Percentiles rank a stretch among this genome's conserved stretches.
phyloP scores from a whole-genome alignment of 2,329 filamentous ascomycete genomes.

The Daldinia sp. region DNA sequence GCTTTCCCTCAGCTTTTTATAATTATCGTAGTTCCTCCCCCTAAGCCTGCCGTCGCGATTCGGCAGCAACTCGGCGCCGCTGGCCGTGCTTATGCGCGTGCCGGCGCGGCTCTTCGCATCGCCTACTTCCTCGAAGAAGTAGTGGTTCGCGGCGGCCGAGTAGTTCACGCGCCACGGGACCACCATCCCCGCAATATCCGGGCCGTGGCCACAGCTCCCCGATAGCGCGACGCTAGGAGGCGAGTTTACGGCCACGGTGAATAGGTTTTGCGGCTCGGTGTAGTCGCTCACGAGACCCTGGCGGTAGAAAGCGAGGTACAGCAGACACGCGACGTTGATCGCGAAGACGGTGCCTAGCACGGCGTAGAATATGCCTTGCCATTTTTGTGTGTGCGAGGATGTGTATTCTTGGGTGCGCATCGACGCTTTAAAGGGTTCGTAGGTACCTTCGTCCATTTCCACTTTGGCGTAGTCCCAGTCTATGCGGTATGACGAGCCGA shows the following conservation, averaged over 20 bases:
- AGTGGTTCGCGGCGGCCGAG: slow-evolving; percentile 40
- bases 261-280: slow-evolving; percentile 79
- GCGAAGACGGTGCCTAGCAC: slow-evolving; percentile 71
- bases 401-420: slow-evolving; percentile 74
- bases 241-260: slow-evolving; percentile 72
- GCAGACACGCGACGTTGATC: slow-evolving; percentile 71
- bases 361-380: slow-evolving; percentile 73
- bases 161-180: slow-evolving; percentile 42
- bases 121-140: slow-evolving; percentile 43
- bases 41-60: neutral
- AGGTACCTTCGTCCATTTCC: slow-evolving; percentile 54
- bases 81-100: slow-evolving; percentile 10
- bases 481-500: slow-evolving; percentile 67
- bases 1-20: slow-evolving; percentile 39
- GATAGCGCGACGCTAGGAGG: slow-evolving; percentile 39
- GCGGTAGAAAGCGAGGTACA: slow-evolving; percentile 66
- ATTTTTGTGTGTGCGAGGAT: slow-evolving; percentile 66
- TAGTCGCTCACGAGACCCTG: slow-evolving; percentile 75
- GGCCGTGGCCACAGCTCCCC: slow-evolving; percentile 43
- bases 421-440: slow-evolving; percentile 69
- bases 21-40: slow-evolving; percentile 30
- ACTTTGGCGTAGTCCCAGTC: slow-evolving; percentile 58
- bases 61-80: slow-evolving; percentile 27
- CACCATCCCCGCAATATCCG: slow-evolving; percentile 33
- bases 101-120: neutral